Evolutionary conservation across 805 yeast genomes (phyloP).

Genomic region (Torulaspora delbrueckii): DNA sequence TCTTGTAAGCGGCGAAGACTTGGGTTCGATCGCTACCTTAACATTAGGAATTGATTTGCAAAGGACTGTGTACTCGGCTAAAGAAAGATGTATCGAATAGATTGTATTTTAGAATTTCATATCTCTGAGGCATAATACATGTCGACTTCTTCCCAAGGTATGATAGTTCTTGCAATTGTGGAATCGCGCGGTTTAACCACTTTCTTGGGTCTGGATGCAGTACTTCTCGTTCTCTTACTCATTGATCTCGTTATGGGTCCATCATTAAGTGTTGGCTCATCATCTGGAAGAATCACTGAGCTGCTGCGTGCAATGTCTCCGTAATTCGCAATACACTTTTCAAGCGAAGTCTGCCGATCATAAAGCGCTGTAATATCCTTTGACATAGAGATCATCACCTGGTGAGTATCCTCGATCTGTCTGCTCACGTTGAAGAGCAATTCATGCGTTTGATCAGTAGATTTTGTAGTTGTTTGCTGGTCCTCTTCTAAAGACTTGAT

Average conservation of each 20-base stretch:
- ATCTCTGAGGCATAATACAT: slow-evolving; percentile 10
- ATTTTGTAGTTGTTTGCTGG: background rate
- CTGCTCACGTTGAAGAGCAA: slow-evolving; percentile 8
- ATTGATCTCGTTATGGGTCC: slow-evolving; percentile 16
- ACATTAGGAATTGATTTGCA: slow-evolving; percentile 29
- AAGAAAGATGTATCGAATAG: slow-evolving; percentile 14
- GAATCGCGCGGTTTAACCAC: slow-evolving; percentile 10
- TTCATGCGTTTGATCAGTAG: slow-evolving; percentile 9
- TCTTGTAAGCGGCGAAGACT: slow-evolving; percentile 34
- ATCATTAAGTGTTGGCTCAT: slow-evolving; percentile 1
- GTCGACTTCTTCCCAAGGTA: slow-evolving; percentile 32
- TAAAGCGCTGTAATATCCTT: slow-evolving; percentile 16
- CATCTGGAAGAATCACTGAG: background rate
- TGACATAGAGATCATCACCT: slow-evolving; percentile 20
- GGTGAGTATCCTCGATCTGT: slow-evolving; percentile 21
- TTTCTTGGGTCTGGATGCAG: background rate
- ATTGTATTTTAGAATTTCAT: background rate
- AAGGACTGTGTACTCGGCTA: slow-evolving; percentile 21
- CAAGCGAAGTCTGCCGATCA: slow-evolving; percentile 17
- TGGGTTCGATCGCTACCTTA: slow-evolving; percentile 30
- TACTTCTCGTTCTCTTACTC: slow-evolving; percentile 4
- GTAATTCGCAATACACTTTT: slow-evolving; percentile 6
- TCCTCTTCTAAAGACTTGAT: background rate
- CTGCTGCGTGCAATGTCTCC: background rate
- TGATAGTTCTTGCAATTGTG: slow-evolving; percentile 21